Evolutionary conservation across 2,329 filamentous ascomycete genomes (phyloP).

Genomic region (Cladosporium sp.): DNA sequence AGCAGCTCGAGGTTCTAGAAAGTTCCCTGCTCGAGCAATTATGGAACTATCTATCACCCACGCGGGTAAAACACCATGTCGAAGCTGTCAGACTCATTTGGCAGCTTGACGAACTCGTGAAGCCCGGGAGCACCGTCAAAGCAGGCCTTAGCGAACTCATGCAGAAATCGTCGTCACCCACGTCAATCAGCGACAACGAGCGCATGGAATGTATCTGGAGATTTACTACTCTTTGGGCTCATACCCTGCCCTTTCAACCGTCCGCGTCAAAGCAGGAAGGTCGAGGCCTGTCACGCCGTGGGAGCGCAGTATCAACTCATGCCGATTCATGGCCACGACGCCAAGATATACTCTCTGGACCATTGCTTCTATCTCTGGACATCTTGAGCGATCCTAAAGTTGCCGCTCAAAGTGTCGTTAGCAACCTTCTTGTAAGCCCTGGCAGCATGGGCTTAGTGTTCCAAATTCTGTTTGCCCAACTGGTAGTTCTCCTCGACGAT

Average conservation of each 20-base stretch:
- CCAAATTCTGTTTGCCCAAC: constrained; percentile 27
- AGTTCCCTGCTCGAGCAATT: constrained; percentile 1
- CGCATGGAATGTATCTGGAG: constrained; percentile 11
- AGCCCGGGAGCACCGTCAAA: constrained; percentile 17
- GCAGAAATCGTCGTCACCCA: constrained; percentile 6
- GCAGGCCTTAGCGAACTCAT: constrained; percentile 14
- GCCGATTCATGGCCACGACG: constrained; percentile 32
- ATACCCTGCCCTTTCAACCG: constrained; percentile 47
- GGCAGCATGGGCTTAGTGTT: constrained; percentile 49
- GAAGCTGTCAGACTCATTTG: constrained; percentile 84
- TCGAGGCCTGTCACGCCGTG: constrained; percentile 14
- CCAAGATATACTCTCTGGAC: constrained; percentile 71
- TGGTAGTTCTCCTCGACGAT: constrained; percentile 11
- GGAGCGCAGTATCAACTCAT: constrained; percentile 35
- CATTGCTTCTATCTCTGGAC: constrained; percentile 78
- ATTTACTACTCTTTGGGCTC: constrained; percentile 74
- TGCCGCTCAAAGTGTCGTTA: constrained; percentile 71
- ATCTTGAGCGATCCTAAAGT: constrained; percentile 67
- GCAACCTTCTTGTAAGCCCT: constrained; percentile 71
- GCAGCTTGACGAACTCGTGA: constrained; percentile 62
- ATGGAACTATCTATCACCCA: constrained; percentile 64
- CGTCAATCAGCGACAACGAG: neutral
- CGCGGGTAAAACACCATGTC: constrained; percentile 87
- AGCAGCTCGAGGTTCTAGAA: neutral
- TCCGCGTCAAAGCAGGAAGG: constrained; percentile 18